Conservation (phyloP, 2,329 filamentous ascomycete genomes). For the Emergomyces africanus region DNA sequence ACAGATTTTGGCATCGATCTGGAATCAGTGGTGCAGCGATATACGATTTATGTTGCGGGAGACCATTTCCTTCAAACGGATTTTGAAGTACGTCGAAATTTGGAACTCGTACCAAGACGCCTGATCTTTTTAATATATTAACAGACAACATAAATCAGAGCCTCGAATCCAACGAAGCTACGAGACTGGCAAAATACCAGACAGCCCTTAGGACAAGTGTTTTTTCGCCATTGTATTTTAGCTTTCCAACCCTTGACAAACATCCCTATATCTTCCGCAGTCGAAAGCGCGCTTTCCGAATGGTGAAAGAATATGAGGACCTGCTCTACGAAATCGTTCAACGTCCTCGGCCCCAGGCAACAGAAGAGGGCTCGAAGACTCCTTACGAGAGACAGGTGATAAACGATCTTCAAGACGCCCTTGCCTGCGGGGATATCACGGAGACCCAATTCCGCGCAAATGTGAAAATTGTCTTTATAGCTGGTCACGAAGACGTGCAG, state of each 20-base stretch:
- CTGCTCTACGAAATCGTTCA: not conserved
- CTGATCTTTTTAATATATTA: not conserved
- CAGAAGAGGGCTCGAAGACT: constrained; percentile 6
- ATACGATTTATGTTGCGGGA: constrained; percentile 18
- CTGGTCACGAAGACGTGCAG: constrained; percentile 33
- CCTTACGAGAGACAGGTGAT: constrained; percentile 8
- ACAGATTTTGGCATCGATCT: constrained; percentile 9
- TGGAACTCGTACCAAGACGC: not conserved
- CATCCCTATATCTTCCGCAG: not conserved
- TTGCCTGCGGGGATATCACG: constrained; percentile 15
- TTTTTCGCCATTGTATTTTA: not conserved
- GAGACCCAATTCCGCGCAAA: constrained; percentile 31
- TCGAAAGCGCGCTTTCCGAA: not conserved
- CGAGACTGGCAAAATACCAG: not conserved
- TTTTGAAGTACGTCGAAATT: constrained; percentile 12
- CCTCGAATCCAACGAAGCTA: not conserved
- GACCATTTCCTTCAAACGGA: constrained; percentile 17
- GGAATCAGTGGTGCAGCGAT: constrained; percentile 16
- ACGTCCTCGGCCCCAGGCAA: not conserved
- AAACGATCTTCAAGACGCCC: constrained; percentile 14
- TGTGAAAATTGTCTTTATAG: constrained; percentile 29
- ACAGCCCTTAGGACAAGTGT: not conserved
- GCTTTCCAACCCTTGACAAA: not conserved
- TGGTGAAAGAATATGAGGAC: not conserved
- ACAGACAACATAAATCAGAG: not conserved